Conservation (phyloP, 75 land plant genomes). For the Cupressus sempervirens region DNA sequence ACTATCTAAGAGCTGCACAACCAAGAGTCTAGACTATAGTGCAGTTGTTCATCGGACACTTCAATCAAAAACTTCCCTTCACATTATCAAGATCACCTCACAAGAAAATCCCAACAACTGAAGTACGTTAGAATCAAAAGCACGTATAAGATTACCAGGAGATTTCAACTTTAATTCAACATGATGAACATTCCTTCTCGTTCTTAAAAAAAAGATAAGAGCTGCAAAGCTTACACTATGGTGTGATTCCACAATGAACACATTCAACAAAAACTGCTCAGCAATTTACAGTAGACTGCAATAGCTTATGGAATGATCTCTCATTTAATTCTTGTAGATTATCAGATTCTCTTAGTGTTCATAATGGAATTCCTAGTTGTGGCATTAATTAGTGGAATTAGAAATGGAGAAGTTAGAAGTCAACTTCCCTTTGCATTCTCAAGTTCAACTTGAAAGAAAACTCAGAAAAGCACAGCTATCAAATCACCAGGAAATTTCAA, state of each 20-base stretch:
- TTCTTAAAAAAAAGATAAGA: background rate
- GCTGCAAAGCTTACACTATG: background rate
- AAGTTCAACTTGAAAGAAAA: too few species aligned
- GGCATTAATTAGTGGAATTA: background rate
- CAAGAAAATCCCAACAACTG: too few species aligned
- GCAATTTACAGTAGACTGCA: background rate
- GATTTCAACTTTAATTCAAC: background rate
- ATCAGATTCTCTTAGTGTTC: background rate
- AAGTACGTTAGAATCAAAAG: too few species aligned
- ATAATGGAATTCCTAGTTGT: background rate
- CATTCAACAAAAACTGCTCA: background rate
- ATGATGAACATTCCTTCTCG: background rate
- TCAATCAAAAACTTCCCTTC: background rate
- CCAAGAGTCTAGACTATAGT: background rate
- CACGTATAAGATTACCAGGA: background rate
- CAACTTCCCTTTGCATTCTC: too few species aligned
- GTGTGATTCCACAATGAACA: background rate
- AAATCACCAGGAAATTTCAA: background rate
- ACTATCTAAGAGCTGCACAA: background rate
- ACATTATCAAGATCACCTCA: too few species aligned
- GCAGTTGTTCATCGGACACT: background rate
- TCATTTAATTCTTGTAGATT: background rate
- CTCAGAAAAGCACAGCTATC: too few species aligned
- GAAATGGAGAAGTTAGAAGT: background rate
- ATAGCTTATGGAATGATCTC: background rate